phyloP scores from a whole-genome alignment of 768 basidiomycete species.

The Tephrocybe rancida region DNA sequence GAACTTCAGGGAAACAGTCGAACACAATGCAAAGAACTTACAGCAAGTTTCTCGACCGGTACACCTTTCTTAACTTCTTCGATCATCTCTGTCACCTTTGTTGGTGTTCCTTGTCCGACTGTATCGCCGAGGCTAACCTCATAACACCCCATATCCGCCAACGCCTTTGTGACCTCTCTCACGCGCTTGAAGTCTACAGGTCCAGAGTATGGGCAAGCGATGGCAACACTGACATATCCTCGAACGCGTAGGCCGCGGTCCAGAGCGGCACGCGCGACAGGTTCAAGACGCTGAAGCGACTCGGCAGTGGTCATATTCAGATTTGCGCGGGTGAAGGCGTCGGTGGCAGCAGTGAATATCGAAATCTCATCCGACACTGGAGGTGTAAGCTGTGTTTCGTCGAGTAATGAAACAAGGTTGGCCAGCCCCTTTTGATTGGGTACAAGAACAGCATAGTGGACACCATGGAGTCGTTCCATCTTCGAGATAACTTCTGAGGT shows the following conservation, averaged over 20 bases:
- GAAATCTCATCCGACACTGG: slow-evolving; percentile 81
- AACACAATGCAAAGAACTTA: slow-evolving; percentile 26
- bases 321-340: slow-evolving; percentile 85
- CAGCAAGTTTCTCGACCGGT: slow-evolving; percentile 72
- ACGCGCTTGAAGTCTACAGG: slow-evolving; percentile 65
- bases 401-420: slow-evolving; percentile 60
- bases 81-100: slow-evolving; percentile 66
- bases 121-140: slow-evolving; percentile 94
- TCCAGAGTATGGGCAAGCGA: slow-evolving; percentile 89
- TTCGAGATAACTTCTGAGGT: slow-evolving; percentile 72
- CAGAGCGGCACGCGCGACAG: slow-evolving; percentile 64
- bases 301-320: slow-evolving; percentile 76
- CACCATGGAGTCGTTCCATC: slow-evolving; percentile 53
- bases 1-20: background rate
- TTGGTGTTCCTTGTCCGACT: slow-evolving; percentile 82
- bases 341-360: slow-evolving; percentile 88
- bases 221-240: slow-evolving; percentile 85
- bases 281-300: slow-evolving; percentile 63
- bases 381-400: slow-evolving; percentile 34
- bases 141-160: slow-evolving; percentile 92
- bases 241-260: slow-evolving; percentile 68
- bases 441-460: slow-evolving; percentile 77
- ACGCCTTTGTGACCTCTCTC: slow-evolving; percentile 65
- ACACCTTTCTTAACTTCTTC: slow-evolving; percentile 67
- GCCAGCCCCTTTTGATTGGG: slow-evolving; percentile 82